These are phyloP conservation scores for Epichloe uncinata DNA, from an alignment of 2,329 filamentous ascomycete species.

Conservation along the genomic window DNA sequence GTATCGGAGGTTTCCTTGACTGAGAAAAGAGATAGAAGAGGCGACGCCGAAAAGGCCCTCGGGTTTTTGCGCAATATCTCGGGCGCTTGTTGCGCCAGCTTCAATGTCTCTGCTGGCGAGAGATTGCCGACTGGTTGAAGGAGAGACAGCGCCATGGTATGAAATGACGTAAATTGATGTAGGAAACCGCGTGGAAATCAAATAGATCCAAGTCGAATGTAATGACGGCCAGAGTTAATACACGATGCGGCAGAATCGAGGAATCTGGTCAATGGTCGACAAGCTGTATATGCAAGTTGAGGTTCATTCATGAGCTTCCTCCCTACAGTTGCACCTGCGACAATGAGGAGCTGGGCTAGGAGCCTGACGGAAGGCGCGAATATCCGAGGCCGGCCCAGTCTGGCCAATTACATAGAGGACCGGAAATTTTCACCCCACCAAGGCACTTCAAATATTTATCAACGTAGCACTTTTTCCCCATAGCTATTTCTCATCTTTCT, in stretches of 20 bases:
- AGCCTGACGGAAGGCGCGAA: slow-evolving; percentile 1
- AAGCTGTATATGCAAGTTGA: not conserved
- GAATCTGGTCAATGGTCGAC: not conserved
- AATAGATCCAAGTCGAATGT: not conserved
- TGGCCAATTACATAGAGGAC: not conserved
- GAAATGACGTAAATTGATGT: not conserved
- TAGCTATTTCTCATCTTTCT: not conserved
- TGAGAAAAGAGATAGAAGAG: slow-evolving; percentile 38
- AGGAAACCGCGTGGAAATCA: not conserved
- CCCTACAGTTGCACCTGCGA: not conserved
- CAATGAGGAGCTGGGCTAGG: not conserved
- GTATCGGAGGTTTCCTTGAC: slow-evolving; percentile 60
- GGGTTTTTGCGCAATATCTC: slow-evolving; percentile 39
- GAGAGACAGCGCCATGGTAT: slow-evolving; percentile 37
- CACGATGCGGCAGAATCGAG: not conserved
- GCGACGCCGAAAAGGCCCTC: slow-evolving; percentile 40
- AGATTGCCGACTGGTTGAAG: slow-evolving; percentile 44
- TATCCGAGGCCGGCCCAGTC: slow-evolving; percentile 1
- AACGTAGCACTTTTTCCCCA: not conserved
- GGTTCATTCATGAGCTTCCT: not conserved
- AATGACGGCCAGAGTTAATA: not conserved
- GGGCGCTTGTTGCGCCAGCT: slow-evolving; percentile 49
- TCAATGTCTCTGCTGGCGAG: slow-evolving; percentile 39
- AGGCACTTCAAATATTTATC: not conserved
- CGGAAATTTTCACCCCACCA: not conserved